phyloP scores from a whole-genome alignment of 129 eudicot species.

The Deinandra increscens region DNA sequence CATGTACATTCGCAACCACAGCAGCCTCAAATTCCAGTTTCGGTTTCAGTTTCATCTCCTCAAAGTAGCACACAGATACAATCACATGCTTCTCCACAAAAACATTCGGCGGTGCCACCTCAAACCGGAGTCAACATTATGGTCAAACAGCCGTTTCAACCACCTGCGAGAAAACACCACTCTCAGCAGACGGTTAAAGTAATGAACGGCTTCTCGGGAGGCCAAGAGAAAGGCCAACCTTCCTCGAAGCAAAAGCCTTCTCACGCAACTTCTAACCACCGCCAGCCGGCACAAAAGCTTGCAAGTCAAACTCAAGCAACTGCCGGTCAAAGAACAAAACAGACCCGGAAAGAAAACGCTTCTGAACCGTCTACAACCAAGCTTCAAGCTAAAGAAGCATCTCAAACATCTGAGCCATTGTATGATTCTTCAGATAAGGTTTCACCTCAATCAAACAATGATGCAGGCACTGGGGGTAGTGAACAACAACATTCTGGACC shows the following conservation, averaged over 20 bases:
- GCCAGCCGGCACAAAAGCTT: conserved; percentile 41
- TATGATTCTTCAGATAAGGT: conserved; percentile 40
- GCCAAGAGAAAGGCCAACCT: conserved; percentile 50
- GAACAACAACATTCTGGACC: conserved; percentile 35
- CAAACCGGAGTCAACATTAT: conserved; percentile 50
- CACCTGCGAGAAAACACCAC: conserved; percentile 66
- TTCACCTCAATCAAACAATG: conserved; percentile 31
- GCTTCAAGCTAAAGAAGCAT: conserved; percentile 39
- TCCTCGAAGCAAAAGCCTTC: conserved; percentile 34
- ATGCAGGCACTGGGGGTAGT: conserved; percentile 20
- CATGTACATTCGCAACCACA: conserved; percentile 50
- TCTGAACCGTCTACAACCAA: conserved; percentile 39
- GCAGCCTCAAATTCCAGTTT: conserved; percentile 39
- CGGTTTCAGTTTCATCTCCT: conserved; percentile 61
- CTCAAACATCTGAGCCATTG: conserved; percentile 41
- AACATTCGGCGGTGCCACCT: conserved; percentile 46
- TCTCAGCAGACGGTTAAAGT: conserved; percentile 56
- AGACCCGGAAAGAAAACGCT: conserved; percentile 39
- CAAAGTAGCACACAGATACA: conserved; percentile 58
- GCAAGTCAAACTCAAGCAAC: conserved; percentile 41
- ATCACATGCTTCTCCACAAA: conserved; percentile 59
- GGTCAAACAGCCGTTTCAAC: conserved; percentile 52
- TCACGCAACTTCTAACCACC: conserved; percentile 42
- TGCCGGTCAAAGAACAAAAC: conserved; percentile 36
- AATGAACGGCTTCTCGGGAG: conserved; percentile 54